A percentile compares a stretch with the other conserved stretches of the same genome.
Evolutionary conservation across 352 stramenopile genomes (phyloP).

Genomic region (Plasmopara viticola): DNA sequence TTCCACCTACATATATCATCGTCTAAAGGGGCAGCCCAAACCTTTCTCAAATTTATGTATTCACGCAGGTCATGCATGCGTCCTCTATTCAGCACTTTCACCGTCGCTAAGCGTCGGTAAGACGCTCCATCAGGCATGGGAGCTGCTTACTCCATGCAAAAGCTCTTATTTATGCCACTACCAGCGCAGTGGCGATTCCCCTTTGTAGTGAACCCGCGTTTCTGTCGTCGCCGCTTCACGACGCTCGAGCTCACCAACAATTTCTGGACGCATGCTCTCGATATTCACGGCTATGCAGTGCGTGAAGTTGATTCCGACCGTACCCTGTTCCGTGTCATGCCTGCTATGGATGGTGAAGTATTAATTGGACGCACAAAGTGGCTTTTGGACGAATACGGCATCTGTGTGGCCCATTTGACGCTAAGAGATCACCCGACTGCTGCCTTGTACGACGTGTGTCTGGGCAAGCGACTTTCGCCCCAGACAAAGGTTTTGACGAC

Average conservation of each 20-base stretch:
- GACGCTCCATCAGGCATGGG: slow-evolving; percentile 10
- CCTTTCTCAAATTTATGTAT: too few relatives aligned
- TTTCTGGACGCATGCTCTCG: slow-evolving; percentile 30
- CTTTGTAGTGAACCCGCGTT: slow-evolving; percentile 36
- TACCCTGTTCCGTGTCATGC: slow-evolving; percentile 29
- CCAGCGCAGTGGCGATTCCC: slow-evolving; percentile 37
- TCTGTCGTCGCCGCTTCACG: slow-evolving; percentile 27
- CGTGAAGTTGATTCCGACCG: slow-evolving; percentile 22
- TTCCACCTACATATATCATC: too few relatives aligned
- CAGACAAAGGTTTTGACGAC: slow-evolving; percentile 24
- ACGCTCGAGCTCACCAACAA: slow-evolving; percentile 35
- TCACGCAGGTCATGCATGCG: not conserved
- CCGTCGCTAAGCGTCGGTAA: slow-evolving; percentile 3
- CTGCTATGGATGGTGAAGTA: slow-evolving; percentile 16
- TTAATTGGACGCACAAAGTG: slow-evolving; percentile 27
- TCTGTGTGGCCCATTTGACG: slow-evolving; percentile 27
- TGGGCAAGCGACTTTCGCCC: slow-evolving; percentile 27
- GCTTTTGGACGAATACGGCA: slow-evolving; percentile 37
- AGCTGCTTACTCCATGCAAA: slow-evolving; percentile 22
- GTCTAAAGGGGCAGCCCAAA: too few relatives aligned
- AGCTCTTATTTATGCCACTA: slow-evolving; percentile 29
- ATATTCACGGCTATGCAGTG: slow-evolving; percentile 28
- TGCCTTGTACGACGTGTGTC: slow-evolving; percentile 27
- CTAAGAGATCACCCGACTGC: slow-evolving; percentile 10
- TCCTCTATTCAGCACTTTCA: slow-evolving; percentile 3